A percentile compares a stretch with the other conserved stretches of the same genome.
These are phyloP conservation scores for Viola pubescens DNA, from an alignment of 441 rosid species.

Conservation along the genomic window DNA sequence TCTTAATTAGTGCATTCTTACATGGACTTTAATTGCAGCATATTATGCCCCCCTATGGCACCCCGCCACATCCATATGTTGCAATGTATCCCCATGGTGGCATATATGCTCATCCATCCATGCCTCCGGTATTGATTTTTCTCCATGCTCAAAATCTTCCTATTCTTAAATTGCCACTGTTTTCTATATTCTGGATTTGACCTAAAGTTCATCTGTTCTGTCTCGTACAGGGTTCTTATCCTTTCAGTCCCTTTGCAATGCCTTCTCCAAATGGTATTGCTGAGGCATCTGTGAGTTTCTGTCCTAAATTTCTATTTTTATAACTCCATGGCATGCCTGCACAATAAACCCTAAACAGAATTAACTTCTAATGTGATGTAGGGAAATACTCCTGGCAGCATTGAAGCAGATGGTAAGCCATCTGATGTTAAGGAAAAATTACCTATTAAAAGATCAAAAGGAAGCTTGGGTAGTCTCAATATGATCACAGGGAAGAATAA, in stretches of 20 bases:
- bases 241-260: slow-evolving; percentile 91
- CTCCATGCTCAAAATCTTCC: slow-evolving; percentile 12
- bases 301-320: slow-evolving; percentile 6
- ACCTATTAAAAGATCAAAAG: slow-evolving; percentile 95
- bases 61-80: slow-evolving; percentile 90
- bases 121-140: slow-evolving; percentile 63
- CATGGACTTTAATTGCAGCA: slow-evolving; percentile 42
- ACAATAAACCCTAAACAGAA: background rate
- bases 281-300: slow-evolving; percentile 65
- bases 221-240: slow-evolving; percentile 73
- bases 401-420: slow-evolving; percentile 66
- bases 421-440: slow-evolving; percentile 82
- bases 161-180: slow-evolving; percentile 5
- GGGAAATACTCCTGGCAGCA: slow-evolving; percentile 66
- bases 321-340: too few species aligned
- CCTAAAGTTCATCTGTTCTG: slow-evolving; percentile 10
- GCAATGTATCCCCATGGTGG: slow-evolving; percentile 97
- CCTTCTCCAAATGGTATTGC: slow-evolving; percentile 83
- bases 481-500: slow-evolving; percentile 75
- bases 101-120: slow-evolving; percentile 77
- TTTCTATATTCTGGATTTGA: slow-evolving; percentile 6
- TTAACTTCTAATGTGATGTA: slow-evolving; percentile 26
- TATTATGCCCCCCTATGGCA: slow-evolving; percentile 92
- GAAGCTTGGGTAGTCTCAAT: slow-evolving; percentile 91
- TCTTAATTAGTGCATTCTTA: slow-evolving; percentile 8